phyloP scores from a whole-genome alignment of 495 filamentous ascomycete genomes.

The Penicillium desertorum region DNA sequence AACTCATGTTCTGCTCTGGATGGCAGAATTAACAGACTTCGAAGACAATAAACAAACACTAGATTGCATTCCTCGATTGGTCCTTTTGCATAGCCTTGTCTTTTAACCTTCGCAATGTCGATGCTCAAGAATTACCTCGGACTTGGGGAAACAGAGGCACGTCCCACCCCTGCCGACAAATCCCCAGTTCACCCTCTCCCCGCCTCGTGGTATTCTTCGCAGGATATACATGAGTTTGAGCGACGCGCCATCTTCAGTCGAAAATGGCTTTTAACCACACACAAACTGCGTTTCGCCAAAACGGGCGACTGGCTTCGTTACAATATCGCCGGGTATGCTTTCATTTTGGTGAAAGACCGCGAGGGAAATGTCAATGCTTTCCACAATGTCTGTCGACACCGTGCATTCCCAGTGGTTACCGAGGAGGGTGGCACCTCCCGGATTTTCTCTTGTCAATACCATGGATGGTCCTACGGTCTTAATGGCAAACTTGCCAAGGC shows the following conservation, averaged over 20 bases:
- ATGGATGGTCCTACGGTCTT: constrained; percentile 60
- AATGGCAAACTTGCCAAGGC: constrained; percentile 61
- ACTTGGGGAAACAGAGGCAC: constrained; percentile 15
- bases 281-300: constrained; percentile 45
- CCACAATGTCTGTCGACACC: constrained; percentile 59
- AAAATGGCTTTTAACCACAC: constrained; percentile 56
- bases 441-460: constrained; percentile 58
- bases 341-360: constrained; percentile 51
- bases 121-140: constrained; percentile 30
- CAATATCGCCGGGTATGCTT: constrained; percentile 48
- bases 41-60: background rate
- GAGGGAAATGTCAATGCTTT: constrained; percentile 55
- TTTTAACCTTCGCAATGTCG: constrained; percentile 2
- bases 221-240: constrained; percentile 54
- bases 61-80: background rate
- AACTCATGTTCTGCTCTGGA: background rate
- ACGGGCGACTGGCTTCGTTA: constrained; percentile 52
- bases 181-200: constrained; percentile 40
- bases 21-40: background rate
- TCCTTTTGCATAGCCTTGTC: background rate
- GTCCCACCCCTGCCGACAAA: background rate
- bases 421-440: constrained; percentile 47
- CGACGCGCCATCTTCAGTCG: constrained; percentile 53
- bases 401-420: constrained; percentile 56
- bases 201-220: constrained; percentile 50